Evolutionary conservation across 306 rosid genomes (phyloP).

Genomic region (Spatholobus suberectus): DNA sequence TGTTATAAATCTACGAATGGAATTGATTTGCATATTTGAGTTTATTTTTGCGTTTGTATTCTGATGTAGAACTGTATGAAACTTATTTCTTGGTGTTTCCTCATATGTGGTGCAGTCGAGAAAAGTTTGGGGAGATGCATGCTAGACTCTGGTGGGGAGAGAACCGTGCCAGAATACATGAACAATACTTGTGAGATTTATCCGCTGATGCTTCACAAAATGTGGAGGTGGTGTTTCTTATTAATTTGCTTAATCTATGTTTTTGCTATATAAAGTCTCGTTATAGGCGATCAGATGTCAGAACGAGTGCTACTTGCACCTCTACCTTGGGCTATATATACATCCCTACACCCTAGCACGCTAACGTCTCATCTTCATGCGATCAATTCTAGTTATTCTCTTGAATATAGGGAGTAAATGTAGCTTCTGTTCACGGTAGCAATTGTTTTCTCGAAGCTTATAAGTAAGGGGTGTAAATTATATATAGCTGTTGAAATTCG

Average conservation of each 20-base stretch:
- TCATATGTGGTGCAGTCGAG: conserved; percentile 73
- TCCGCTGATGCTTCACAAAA: conserved; percentile 40
- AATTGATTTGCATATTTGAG: background rate
- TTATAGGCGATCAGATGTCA: conserved; percentile 46
- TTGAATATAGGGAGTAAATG: conserved; percentile 54
- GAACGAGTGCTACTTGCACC: conserved; percentile 56
- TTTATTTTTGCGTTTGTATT: background rate
- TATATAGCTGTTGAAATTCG: conserved; percentile 42
- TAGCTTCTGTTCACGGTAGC: conserved; percentile 33
- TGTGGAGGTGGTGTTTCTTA: conserved; percentile 54
- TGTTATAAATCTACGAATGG: background rate
- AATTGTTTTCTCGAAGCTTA: conserved; percentile 24
- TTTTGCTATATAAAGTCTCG: conserved; percentile 52
- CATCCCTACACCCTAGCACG: conserved; percentile 36
- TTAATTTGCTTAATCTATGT: conserved; percentile 45
- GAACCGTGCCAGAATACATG: conserved; percentile 95
- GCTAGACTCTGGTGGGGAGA: conserved; percentile 99
- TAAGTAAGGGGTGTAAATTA: conserved; percentile 51
- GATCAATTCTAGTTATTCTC: conserved; percentile 42
- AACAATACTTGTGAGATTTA: conserved; percentile 74
- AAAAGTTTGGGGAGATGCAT: conserved; percentile 93
- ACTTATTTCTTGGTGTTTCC: conserved; percentile 28
- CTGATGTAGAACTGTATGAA: conserved; percentile 37
- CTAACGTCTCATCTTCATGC: conserved; percentile 25
- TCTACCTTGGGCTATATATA: conserved; percentile 39